These are phyloP conservation scores for Rhizophora apiculata DNA, from an alignment of 345 rosid species.

Conservation along the genomic window DNA sequence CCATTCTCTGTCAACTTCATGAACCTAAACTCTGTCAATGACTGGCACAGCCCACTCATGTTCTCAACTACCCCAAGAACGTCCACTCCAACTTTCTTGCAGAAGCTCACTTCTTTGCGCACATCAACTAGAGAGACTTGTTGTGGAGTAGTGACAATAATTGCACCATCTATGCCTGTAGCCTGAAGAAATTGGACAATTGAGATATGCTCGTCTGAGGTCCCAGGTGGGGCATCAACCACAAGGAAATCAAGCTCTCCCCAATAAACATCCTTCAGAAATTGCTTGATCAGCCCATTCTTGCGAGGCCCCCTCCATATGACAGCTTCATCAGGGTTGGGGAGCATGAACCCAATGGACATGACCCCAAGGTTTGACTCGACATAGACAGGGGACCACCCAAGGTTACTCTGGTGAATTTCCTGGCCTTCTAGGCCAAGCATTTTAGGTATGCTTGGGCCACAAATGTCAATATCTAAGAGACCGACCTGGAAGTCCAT, in stretches of 20 bases:
- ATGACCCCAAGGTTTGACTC: slow-evolving; percentile 96
- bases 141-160: slow-evolving; percentile 89
- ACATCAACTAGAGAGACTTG: slow-evolving; percentile 93
- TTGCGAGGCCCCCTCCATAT: slow-evolving; percentile 98
- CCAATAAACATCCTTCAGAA: slow-evolving; percentile 88
- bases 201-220: slow-evolving; percentile 94
- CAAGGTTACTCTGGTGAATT: slow-evolving; percentile 94
- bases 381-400: slow-evolving; percentile 96
- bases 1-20: slow-evolving; percentile 45
- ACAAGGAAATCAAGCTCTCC: slow-evolving; percentile 87
- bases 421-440: slow-evolving; percentile 91
- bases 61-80: slow-evolving; percentile 97
- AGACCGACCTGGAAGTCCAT: slow-evolving; percentile 91
- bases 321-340: slow-evolving; percentile 88
- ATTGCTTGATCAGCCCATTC: slow-evolving; percentile 88
- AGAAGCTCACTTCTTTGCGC: slow-evolving; percentile 85
- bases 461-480: slow-evolving; percentile 85
- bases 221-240: slow-evolving; percentile 96
- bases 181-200: slow-evolving; percentile 85
- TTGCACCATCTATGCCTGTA: slow-evolving; percentile 87
- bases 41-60: slow-evolving; percentile 90
- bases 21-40: slow-evolving; percentile 61
- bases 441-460: slow-evolving; percentile 98
- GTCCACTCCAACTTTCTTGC: slow-evolving; percentile 84
- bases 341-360: slow-evolving; percentile 98